Percentiles rank a stretch among this genome's conserved stretches.
Conservation (phyloP, 78 protist species). For the Guillardia theta region DNA sequence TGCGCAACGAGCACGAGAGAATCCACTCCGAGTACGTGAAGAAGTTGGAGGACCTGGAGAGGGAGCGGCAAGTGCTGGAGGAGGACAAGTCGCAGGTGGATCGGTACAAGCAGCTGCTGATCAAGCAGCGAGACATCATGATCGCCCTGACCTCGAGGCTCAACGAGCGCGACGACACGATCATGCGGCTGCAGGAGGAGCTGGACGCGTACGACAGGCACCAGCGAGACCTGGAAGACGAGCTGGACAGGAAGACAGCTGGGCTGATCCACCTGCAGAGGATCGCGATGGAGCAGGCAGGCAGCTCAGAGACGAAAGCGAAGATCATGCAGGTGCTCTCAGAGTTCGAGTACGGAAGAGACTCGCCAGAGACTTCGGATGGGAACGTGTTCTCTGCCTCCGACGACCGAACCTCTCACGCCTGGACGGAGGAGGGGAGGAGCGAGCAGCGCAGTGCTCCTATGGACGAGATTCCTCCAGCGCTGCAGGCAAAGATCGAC, state of each 20-base stretch:
- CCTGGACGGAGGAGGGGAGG: too few relatives aligned
- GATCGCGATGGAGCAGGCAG: not conserved
- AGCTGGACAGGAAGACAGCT: slow-evolving; percentile 32
- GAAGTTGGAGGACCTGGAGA: slow-evolving; percentile 53
- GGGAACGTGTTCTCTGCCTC: not conserved
- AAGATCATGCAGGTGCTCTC: not conserved
- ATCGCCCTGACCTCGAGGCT: slow-evolving; percentile 52
- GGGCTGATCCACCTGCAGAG: not conserved
- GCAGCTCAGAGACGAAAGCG: too few relatives aligned
- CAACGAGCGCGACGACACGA: not conserved
- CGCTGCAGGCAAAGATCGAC: too few relatives aligned
- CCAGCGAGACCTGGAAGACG: slow-evolving; percentile 24
- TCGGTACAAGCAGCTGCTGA: slow-evolving; percentile 68
- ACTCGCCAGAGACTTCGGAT: not conserved
- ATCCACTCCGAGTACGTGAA: slow-evolving; percentile 30
- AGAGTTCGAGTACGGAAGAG: not conserved
- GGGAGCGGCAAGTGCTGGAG: slow-evolving; percentile 48
- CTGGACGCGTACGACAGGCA: slow-evolving; percentile 65
- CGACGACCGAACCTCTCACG: too few relatives aligned
- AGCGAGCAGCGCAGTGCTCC: too few relatives aligned
- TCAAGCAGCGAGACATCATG: slow-evolving; percentile 80
- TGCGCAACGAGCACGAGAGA: slow-evolving; percentile 6
- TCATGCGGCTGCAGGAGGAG: slow-evolving; percentile 48
- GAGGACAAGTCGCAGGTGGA: slow-evolving; percentile 75
- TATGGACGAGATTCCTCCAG: too few relatives aligned